Evolutionary conservation across 106 monocot species (phyloP), one percentile per base, ranked within the genome.

Genomic region (Dendrobium chrysotoxum): DNA sequence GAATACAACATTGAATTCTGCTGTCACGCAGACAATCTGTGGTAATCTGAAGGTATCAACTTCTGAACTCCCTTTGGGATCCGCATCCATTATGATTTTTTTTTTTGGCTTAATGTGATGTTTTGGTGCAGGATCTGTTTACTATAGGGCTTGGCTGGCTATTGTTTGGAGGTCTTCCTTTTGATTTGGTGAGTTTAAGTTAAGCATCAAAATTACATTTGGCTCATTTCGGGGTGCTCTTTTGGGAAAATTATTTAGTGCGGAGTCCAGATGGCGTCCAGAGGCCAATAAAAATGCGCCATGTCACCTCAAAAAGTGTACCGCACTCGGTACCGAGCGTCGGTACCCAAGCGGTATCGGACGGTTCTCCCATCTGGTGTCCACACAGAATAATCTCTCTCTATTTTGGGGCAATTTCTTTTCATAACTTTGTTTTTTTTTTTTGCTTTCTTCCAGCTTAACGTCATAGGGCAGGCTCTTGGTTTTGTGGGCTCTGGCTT

Each of bases 1-100:
- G 83, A 97, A 97, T 76, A 97, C 96, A 55, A 92, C 90, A 45
- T 79, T 94, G 57, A 97, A 97, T 53, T 94, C 94, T 58, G 97
- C 97, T 50, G 88, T 94, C 61, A 94, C 97, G 18, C 97, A 94
- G 81, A 94, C 94, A 20, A 94, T 97, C 82, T 97, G 96, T 82
- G 97, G 94, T 53, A 97, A 94, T 79, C 84, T 97, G 17, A 97
- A 97, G 92, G 97, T 97, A 68, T 31, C 72, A 10, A 45, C 53
- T 73, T 18, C 54, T 70, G 35, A 35, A 35, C 12, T 40, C 61
- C 9, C 26, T 18, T 26, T 64, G 50, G 26, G 64, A 3, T 13
- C 7, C 38, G 5, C 53, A 25, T 79, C 13, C 44, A 66, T 54
- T 9, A 8, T 44, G 6, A 66, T 70, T 9, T 16, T 8, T 54